These are phyloP conservation scores for Oemleria cerasiformis DNA, from an alignment of 306 rosid species.

Conservation along the genomic window DNA sequence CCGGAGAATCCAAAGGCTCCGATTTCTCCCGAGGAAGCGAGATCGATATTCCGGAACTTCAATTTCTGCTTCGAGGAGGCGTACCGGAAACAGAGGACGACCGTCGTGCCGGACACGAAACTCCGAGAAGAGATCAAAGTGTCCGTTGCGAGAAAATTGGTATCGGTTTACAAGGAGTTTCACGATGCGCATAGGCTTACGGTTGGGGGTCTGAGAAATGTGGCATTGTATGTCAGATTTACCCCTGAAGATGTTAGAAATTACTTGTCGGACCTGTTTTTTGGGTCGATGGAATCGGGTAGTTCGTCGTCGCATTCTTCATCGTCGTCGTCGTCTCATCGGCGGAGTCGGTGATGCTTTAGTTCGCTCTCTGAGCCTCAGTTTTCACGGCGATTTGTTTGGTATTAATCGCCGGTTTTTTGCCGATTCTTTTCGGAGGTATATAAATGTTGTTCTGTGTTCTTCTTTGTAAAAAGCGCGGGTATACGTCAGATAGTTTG, in stretches of 20 bases:
- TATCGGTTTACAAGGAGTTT: constrained; percentile 44
- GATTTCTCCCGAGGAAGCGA: constrained; percentile 42
- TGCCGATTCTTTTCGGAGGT: neutral
- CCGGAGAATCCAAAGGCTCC: constrained; percentile 41
- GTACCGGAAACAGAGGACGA: constrained; percentile 39
- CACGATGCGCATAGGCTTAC: constrained; percentile 28
- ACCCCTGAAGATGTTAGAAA: constrained; percentile 55
- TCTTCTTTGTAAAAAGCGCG: neutral
- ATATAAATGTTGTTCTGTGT: neutral
- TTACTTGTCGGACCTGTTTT: constrained; percentile 53
- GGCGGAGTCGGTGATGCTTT: constrained; percentile 3
- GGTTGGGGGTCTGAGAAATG: constrained; percentile 27
- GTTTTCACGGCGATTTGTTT: neutral
- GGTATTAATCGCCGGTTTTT: constrained; percentile 2
- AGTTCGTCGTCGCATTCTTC: constrained; percentile 16
- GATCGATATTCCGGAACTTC: constrained; percentile 46
- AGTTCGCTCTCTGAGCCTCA: neutral
- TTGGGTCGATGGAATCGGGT: constrained; percentile 10
- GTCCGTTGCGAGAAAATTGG: constrained; percentile 37
- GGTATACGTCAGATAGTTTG: neutral
- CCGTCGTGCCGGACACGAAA: constrained; percentile 35
- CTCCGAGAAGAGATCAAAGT: constrained; percentile 53
- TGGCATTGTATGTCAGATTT: constrained; percentile 27
- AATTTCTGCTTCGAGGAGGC: constrained; percentile 50
- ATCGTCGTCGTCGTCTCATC: constrained; percentile 14